Evolutionary conservation across 306 rosid genomes (phyloP).

Genomic region (Rubus parviflorus): DNA sequence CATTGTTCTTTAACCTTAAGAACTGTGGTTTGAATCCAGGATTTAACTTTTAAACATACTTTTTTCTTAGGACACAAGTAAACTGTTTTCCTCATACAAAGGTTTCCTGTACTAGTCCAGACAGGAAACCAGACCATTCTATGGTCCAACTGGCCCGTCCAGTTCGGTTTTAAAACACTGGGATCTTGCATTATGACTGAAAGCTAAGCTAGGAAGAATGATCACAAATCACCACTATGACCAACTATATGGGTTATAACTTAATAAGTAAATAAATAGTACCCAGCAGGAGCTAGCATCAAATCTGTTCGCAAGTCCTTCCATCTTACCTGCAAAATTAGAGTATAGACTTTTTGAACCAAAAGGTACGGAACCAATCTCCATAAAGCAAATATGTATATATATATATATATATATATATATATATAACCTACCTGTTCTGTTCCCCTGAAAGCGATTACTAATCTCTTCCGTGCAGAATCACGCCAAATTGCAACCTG

Average conservation of each 20-base stretch:
- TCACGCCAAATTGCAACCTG: slow-evolving; percentile 99
- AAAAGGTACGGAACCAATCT: slow-evolving; percentile 8
- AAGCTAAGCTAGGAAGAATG: not conserved
- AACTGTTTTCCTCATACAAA: not conserved
- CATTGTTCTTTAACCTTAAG: not conserved
- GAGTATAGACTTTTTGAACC: slow-evolving; percentile 22
- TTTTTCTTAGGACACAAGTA: not conserved
- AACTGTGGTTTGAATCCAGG: not conserved
- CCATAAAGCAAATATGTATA: slow-evolving; percentile 16
- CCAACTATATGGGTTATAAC: slow-evolving; percentile 6
- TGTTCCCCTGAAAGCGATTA: slow-evolving; percentile 94
- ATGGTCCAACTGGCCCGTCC: not conserved
- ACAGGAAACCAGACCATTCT: not conserved
- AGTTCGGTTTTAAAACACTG: not conserved
- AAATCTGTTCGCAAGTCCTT: slow-evolving; percentile 90
- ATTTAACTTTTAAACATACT: not conserved
- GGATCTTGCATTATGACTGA: not conserved
- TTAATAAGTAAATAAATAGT: slow-evolving; percentile 32
- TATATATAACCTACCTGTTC: slow-evolving; percentile 58
- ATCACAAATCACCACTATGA: not conserved
- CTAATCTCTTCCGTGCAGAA: slow-evolving; percentile 64
- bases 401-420: slow-evolving; percentile 13
- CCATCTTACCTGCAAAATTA: slow-evolving; percentile 67
- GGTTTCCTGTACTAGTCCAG: not conserved
- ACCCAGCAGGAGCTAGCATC: slow-evolving; percentile 89